Evolutionary conservation across 2,329 filamentous ascomycete genomes (phyloP).

Genomic region (Fusarium keratoplasticum): DNA sequence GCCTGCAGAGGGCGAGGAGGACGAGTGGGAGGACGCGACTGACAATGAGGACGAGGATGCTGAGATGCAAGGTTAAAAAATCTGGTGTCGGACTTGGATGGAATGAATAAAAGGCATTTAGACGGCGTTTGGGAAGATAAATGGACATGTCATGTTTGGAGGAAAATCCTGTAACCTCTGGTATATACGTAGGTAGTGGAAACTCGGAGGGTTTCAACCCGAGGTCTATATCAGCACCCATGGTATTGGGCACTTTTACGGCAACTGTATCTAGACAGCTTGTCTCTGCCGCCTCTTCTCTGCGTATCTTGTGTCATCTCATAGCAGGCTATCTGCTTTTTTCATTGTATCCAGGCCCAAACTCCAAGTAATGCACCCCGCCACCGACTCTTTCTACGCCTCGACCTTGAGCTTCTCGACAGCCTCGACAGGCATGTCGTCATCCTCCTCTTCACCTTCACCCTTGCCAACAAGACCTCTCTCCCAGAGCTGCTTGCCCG

Average conservation of each 20-base stretch:
- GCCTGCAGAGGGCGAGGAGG: conserved; percentile 64
- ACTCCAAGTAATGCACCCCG: conserved; percentile 43
- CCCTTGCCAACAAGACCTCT: conserved; percentile 75
- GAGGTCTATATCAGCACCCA: conserved; percentile 37
- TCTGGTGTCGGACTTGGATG: conserved; percentile 26
- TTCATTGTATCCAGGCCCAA: conserved; percentile 37
- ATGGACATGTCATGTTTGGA: conserved; percentile 34
- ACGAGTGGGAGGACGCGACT: conserved; percentile 66
- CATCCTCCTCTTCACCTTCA: conserved; percentile 69
- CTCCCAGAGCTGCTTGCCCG: conserved; percentile 84
- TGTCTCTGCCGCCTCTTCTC: neutral
- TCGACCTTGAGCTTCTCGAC: conserved; percentile 80
- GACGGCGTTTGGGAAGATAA: conserved; percentile 43
- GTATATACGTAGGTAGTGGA: conserved; percentile 31
- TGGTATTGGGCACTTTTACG: conserved; percentile 12
- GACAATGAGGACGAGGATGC: conserved; percentile 67
- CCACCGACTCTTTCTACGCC: conserved; percentile 48
- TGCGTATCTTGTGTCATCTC: conserved; percentile 18
- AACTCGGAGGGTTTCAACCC: conserved; percentile 28
- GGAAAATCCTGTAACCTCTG: conserved; percentile 29
- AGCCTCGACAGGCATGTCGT: conserved; percentile 70
- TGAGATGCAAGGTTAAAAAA: conserved; percentile 62
- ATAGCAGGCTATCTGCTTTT: conserved; percentile 19
- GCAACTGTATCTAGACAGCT: neutral
- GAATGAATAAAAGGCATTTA: conserved; percentile 35